phyloP scores from a whole-genome alignment of 805 yeast species.

The Candida oleophila region DNA sequence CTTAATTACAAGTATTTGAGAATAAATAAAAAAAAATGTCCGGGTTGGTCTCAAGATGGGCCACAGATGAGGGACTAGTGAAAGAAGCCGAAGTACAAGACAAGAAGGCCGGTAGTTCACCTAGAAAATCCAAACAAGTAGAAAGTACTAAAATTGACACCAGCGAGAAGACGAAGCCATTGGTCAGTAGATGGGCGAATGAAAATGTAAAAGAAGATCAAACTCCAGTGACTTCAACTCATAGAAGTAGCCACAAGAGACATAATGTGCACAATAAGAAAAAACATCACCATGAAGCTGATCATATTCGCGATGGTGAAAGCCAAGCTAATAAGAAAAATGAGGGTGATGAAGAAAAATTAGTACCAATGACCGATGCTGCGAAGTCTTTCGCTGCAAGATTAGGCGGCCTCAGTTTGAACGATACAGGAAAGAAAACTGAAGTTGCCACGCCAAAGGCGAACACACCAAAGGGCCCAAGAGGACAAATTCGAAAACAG shows the following conservation, averaged over 20 bases:
- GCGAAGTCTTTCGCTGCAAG: constrained; percentile 2
- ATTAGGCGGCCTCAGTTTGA: background rate
- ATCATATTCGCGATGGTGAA: background rate
- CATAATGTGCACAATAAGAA: background rate
- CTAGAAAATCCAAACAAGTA: background rate
- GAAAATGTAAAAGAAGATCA: constrained; percentile 7
- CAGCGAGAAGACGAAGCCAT: constrained; percentile 12
- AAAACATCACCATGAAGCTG: background rate
- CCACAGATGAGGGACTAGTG: constrained; percentile 27
- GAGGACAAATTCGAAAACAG: background rate
- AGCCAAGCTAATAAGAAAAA: background rate
- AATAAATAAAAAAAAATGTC: background rate
- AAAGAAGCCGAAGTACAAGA: constrained; percentile 25
- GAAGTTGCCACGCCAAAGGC: constrained; percentile 3
- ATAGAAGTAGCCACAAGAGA: background rate
- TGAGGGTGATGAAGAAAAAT: background rate
- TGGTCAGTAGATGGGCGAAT: constrained; percentile 37
- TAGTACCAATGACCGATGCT: constrained; percentile 1
- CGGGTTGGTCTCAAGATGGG: constrained; percentile 33
- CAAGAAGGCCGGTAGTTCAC: background rate
- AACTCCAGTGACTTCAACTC: background rate
- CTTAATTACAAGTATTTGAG: background rate
- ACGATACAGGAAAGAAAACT: background rate
- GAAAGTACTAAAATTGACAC: constrained; percentile 1
- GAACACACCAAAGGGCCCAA: background rate